A percentile compares a stretch with the other conserved stretches of the same genome.
phyloP scores from a whole-genome alignment of 345 rosid genomes.

The Kernera saxatilis region DNA sequence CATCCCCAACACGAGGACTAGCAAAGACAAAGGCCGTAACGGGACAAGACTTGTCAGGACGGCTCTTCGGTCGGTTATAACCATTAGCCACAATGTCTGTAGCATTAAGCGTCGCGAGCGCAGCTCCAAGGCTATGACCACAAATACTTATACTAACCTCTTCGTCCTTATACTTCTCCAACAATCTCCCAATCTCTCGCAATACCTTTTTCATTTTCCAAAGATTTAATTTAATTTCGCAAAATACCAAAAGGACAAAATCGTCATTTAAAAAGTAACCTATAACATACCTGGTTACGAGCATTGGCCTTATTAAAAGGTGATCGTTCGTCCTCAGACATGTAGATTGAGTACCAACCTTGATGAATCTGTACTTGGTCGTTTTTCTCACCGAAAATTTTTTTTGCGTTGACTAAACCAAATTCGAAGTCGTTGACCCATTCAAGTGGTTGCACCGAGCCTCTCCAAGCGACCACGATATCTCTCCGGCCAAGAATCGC shows the following conservation, averaged over 20 bases:
- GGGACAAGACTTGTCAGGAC: conserved; percentile 22
- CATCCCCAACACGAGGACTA: conserved; percentile 65
- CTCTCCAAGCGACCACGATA: conserved; percentile 84
- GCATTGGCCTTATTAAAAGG: conserved; percentile 52
- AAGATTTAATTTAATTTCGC: background rate
- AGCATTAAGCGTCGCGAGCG: conserved; percentile 53
- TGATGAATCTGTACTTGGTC: conserved; percentile 50
- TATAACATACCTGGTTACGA: conserved; percentile 50
- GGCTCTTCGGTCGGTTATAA: conserved; percentile 36
- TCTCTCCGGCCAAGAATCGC: conserved; percentile 69
- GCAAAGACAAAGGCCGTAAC: conserved; percentile 61
- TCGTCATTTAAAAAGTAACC: background rate
- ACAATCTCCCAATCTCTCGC: conserved; percentile 45
- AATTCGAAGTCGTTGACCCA: conserved; percentile 68
- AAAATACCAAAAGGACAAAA: background rate
- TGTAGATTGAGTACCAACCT: conserved; percentile 88
- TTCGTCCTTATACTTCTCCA: conserved; percentile 51
- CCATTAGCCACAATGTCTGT: conserved; percentile 59
- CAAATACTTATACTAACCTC: conserved; percentile 62
- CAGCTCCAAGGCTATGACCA: conserved; percentile 71
- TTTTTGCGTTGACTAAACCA: conserved; percentile 42
- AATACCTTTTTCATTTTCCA: conserved; percentile 9
- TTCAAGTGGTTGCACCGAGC: conserved; percentile 61
- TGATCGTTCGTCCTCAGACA: conserved; percentile 61
- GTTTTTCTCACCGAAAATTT: conserved; percentile 38